Base-by-base conservation (phyloP, 805 yeast species). In the Teunomyces tritomae region DNA sequence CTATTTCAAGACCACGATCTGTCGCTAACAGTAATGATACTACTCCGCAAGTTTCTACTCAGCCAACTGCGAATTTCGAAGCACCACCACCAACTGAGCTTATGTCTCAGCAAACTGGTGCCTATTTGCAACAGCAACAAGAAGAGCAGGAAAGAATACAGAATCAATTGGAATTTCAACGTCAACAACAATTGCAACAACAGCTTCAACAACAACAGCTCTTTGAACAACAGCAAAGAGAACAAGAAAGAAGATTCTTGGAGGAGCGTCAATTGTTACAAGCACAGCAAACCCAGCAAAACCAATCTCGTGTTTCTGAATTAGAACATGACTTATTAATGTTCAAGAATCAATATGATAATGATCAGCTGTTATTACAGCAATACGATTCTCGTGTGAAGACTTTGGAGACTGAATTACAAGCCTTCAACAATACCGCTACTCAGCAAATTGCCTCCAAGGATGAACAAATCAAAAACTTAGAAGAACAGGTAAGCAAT, bases 361-460 rank as follows among this genome's bases (percentile, higher is more conserved):
- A 83, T 56, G 96, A 89, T 62, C 96, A 89, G 63, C 74, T 81
- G 54, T 72, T 91, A 70, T 75, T 91, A 46, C 89, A 85, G 63
- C 96, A 89, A 64, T 91, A 91, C 62, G 97, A 91, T 63, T 78
- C 83, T 51, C 75, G 96, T 48, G 96, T 91, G 7, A 85, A 85
- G 64, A 80, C 85, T 20, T 76, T 91, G 52, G 97, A 91, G 67
- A 71, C 71, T 34, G 97, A 91, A 59, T 70, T 89, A 49, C 57
- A 63, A 11, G 79, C 78, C 44, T 73, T 86, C 41, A 79, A 83
- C 46, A 74, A 78, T 52, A 79, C 86, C 34, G 85, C 91, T 0
- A 76, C 82, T 32, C 85, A 83, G 59, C 96, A 89, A 64, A 65
- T 89, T 34, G 81, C 82, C 2, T 77, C 90, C 4, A 89, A 87